Percentiles rank a stretch among this genome's conserved stretches.
Conservation (phyloP, 371 early-diverging fungal genomes). For the Fennellomyces sp. region DNA sequence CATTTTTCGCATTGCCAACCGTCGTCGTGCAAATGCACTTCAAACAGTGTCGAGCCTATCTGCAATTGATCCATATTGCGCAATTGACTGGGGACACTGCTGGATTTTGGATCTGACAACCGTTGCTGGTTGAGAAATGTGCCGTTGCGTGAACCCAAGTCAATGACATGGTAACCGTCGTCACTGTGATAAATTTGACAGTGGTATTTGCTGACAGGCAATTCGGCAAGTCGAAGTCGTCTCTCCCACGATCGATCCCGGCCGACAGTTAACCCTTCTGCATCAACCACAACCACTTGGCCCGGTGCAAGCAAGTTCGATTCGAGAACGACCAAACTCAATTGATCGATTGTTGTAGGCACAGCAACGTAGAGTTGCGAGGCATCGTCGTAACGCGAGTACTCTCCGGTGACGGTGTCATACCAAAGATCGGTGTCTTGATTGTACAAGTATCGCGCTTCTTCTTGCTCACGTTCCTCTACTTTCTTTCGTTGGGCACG, state of each 20-base stretch:
- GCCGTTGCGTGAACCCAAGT: conserved; percentile 49
- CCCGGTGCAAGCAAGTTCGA: conserved; percentile 28
- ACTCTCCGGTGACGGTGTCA: conserved; percentile 27
- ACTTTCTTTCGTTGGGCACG: background rate
- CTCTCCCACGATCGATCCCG: conserved; percentile 39
- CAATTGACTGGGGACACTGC: conserved; percentile 32
- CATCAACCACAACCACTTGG: conserved; percentile 35
- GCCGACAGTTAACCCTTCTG: conserved; percentile 40
- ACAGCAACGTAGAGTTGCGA: conserved; percentile 25
- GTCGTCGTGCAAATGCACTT: conserved; percentile 36
- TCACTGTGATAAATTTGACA: conserved; percentile 36
- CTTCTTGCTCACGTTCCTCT: background rate
- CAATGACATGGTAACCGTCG: conserved; percentile 21
- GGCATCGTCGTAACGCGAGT: conserved; percentile 28
- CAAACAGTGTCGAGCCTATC: conserved; percentile 37
- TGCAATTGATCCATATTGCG: conserved; percentile 30
- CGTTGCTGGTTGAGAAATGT: conserved; percentile 40
- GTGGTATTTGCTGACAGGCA: conserved; percentile 48
- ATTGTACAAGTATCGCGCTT: conserved; percentile 33
- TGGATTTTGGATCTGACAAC: conserved; percentile 34
- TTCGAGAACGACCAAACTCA: conserved; percentile 36
- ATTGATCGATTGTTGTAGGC: conserved; percentile 10
- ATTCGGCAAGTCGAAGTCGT: conserved; percentile 43
- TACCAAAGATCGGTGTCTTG: conserved; percentile 33
- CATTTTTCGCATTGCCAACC: conserved; percentile 41